phyloP scores from a whole-genome alignment of 2,329 filamentous ascomycete genomes.

The Tolypocladium album region DNA sequence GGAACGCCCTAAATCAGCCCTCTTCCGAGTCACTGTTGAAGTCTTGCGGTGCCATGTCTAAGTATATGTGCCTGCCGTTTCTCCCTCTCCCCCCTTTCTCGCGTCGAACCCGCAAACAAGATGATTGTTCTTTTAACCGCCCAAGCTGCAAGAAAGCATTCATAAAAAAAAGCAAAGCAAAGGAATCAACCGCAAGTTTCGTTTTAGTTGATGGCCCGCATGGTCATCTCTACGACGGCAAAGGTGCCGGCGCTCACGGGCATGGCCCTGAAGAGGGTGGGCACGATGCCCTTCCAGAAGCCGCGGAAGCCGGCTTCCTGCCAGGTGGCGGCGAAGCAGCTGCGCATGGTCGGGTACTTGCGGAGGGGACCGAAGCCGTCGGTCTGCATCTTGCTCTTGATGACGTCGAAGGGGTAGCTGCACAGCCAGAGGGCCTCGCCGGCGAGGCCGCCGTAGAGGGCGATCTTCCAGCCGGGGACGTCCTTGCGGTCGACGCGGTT shows the following conservation, averaged over 20 bases:
- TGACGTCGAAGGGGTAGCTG: slow-evolving; percentile 91
- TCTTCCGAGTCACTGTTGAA: background rate
- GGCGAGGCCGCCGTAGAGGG: slow-evolving; percentile 83
- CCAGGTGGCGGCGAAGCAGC: slow-evolving; percentile 81
- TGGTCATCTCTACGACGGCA: slow-evolving; percentile 64
- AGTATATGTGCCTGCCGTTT: background rate
- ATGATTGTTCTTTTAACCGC: background rate
- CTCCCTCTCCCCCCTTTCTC: background rate
- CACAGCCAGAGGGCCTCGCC: slow-evolving; percentile 89
- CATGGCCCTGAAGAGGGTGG: slow-evolving; percentile 89
- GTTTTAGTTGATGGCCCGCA: slow-evolving; percentile 44
- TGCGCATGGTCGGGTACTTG: slow-evolving; percentile 72
- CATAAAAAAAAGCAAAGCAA: background rate
- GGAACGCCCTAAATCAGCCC: background rate
- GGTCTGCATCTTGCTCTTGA: slow-evolving; percentile 99
- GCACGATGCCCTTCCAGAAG: slow-evolving; percentile 91
- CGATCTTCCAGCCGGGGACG: slow-evolving; percentile 75
- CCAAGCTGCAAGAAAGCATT: background rate
- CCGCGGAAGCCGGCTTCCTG: slow-evolving; percentile 64
- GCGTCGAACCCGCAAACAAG: background rate
- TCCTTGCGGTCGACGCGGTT: slow-evolving; percentile 67
- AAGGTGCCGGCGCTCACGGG: slow-evolving; percentile 97
- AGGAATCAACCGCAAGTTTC: background rate
- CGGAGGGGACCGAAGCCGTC: slow-evolving; percentile 71
- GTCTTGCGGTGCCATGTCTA: background rate